Conservation (phyloP, 2,329 filamentous ascomycete species). For the Scedosporium minutisporum region DNA sequence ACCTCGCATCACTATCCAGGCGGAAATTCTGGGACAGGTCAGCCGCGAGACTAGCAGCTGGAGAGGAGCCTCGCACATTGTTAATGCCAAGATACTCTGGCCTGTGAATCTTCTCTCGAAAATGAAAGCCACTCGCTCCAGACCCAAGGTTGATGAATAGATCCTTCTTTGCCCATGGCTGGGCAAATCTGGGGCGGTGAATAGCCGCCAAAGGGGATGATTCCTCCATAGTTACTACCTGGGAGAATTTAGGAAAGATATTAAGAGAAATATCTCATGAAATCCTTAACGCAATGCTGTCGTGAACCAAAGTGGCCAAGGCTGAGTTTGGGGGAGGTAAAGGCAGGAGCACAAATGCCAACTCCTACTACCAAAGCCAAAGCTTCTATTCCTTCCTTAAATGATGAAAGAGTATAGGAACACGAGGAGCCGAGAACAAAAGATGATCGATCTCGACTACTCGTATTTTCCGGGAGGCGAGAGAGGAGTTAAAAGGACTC, state of each 20-base stretch:
- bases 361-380: too few relatives aligned
- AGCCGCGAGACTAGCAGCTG: conserved; percentile 79
- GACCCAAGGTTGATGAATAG: conserved; percentile 42
- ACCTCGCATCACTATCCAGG: conserved; percentile 79
- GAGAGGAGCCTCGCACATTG: conserved; percentile 74
- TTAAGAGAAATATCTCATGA: not conserved
- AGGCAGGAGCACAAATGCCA: too few relatives aligned
- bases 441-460: too few relatives aligned
- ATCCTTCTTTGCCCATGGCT: conserved; percentile 47
- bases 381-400: too few relatives aligned
- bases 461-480: too few relatives aligned
- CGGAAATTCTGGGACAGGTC: conserved; percentile 96
- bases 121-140: conserved; percentile 52
- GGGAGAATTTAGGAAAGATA: not conserved
- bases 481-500: too few relatives aligned
- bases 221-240: conserved; percentile 61
- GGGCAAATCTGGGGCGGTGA: conserved; percentile 59
- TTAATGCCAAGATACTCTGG: conserved; percentile 78
- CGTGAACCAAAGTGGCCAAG: not conserved
- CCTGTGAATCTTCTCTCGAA: conserved; percentile 62
- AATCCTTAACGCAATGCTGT: not conserved
- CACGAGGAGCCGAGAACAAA: too few relatives aligned
- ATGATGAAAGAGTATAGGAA: too few relatives aligned
- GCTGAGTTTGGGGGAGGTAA: too few relatives aligned
- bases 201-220: conserved; percentile 92